phyloP scores from a whole-genome alignment of 495 filamentous ascomycete genomes.

The Bathelium albidoporum region DNA sequence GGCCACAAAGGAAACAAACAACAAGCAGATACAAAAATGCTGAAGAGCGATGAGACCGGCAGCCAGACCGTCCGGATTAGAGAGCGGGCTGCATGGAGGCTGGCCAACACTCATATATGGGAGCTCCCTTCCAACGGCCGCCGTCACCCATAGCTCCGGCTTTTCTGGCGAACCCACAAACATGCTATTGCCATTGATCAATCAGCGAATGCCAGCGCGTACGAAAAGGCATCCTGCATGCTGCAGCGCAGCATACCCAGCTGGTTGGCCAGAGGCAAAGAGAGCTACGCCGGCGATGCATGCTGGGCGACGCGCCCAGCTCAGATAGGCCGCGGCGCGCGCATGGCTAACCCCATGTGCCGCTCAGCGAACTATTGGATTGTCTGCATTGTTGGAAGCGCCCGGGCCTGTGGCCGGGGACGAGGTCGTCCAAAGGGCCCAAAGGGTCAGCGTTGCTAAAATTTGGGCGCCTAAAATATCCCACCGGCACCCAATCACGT shows the following conservation, averaged over 20 bases:
- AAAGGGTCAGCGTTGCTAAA: background rate
- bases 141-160: background rate
- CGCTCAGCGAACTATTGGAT: slow-evolving; percentile 1
- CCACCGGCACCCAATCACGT: background rate
- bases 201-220: slow-evolving; percentile 5
- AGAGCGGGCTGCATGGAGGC: slow-evolving; percentile 2
- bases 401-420: background rate
- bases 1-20: slow-evolving; percentile 2
- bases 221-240: background rate
- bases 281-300: background rate
- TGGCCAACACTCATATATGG: slow-evolving; percentile 3
- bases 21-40: background rate
- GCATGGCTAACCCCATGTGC: background rate
- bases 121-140: background rate
- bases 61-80: background rate
- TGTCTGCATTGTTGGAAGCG: slow-evolving; percentile 5
- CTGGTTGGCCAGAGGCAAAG: background rate
- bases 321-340: background rate
- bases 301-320: background rate
- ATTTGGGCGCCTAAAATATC: slow-evolving; percentile 1
- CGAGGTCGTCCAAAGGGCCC: background rate
- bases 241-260: background rate
- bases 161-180: background rate
- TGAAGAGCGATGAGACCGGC: background rate
- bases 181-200: background rate